Evolutionary conservation across 83 land plant species (phyloP).

Genomic region (Thuja plicata): DNA sequence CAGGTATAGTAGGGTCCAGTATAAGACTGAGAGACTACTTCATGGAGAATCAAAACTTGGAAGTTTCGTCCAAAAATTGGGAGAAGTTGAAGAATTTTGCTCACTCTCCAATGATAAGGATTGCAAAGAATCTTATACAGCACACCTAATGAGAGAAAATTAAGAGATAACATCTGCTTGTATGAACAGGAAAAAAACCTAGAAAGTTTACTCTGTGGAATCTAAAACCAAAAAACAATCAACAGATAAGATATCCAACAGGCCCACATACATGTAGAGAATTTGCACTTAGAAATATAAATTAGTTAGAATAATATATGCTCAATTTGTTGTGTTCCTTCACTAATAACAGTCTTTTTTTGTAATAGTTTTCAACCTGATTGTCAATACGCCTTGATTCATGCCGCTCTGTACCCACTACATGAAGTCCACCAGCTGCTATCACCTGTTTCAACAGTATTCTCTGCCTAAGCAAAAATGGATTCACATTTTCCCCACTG

Average conservation of each 20-base stretch:
- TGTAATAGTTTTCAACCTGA: slow-evolving; percentile 53
- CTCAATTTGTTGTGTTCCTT: background rate
- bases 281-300: background rate
- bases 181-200: background rate
- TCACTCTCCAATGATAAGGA: background rate
- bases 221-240: background rate
- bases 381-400: slow-evolving; percentile 98
- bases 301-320: background rate
- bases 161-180: background rate
- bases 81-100: background rate
- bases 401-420: slow-evolving; percentile 98
- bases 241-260: background rate
- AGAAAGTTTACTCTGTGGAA: background rate
- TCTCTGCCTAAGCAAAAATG: slow-evolving; percentile 18
- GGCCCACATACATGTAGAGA: background rate
- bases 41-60: background rate
- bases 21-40: background rate
- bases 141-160: background rate
- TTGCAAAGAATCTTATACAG: background rate
- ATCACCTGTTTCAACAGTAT: slow-evolving; percentile 63
- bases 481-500: background rate
- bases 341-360: background rate
- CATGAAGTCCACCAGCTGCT: slow-evolving; percentile 96
- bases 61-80: background rate
- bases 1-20: background rate